Base-by-base conservation (phyloP, 2,329 filamentous ascomycete species). In the Fusarium lyarnte region DNA sequence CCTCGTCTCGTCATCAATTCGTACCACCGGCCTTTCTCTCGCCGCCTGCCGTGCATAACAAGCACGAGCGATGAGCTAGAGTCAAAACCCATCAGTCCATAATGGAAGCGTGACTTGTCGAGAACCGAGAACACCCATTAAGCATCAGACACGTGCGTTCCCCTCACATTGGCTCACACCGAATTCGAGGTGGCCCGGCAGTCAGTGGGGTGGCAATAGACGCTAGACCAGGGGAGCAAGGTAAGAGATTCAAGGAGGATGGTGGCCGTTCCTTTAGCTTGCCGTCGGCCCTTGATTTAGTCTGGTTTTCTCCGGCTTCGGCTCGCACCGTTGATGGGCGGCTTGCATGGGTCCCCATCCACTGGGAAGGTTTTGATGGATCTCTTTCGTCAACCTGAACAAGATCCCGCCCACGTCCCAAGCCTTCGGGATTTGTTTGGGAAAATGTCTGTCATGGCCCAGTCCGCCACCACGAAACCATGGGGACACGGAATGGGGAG, bases 311-410 rank as follows among this genome's bases (percentile, higher is more conserved):
- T 77, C 78, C 80, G 78, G 77, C 77, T 74, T 80, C 80, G 80
- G 80, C 78, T 81, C 80, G 80, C 80, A 79, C 78, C 80, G 80
- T 78, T 78, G 78, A 76, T 77, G 70, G 72, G 77, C 76, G 76
- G 77, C 73, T 75, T 76, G 75, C 75, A 77, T 77, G 74, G 76
- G 68, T 53, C 65, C 75, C 68, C 69, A 75, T 76, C 69, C 72
- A 63, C 65, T 68, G 69, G 71, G 59, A 67, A 62, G 59, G 54
- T 58, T 74, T 69, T 41, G 35, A 74, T 74, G 71, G 67, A 72
- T 72, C 72, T 63, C 68, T 69, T 74, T 72, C 58, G 60, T 72
- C 70, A 66, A 73, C 68, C 70, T 75, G 74, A 72, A 58, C 70
- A 70, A 64, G 74, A 69, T 75, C 70, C 72, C 74, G 74, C 76